Evolutionary conservation across 2,329 filamentous ascomycete genomes (phyloP), one percentile per base, ranked within the genome.

Genomic region (Diaporthe vaccinii): DNA sequence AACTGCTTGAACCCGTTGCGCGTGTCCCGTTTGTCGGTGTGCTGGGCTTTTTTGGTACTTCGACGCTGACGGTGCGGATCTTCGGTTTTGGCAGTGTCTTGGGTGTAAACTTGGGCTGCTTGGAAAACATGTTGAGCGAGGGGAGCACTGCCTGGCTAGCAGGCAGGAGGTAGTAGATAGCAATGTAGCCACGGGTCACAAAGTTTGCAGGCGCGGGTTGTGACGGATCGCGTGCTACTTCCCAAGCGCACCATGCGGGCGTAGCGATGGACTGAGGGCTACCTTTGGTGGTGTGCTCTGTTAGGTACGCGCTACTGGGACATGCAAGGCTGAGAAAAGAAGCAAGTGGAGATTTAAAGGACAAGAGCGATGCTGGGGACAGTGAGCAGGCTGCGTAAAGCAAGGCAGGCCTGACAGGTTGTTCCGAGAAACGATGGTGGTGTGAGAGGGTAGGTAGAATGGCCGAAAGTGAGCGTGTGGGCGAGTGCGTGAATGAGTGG

Each of bases 1-100:
- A 71, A 20, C 58, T 75, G 51, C 72, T 39, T 7, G 58, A 65
- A 53, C 67, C 46, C 31, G 57, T 55, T 31, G 67, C 59, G 57
- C 61, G 75, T 39, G 28, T 55, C 28, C 65, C 65, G 49, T 68
- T 74, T 14, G 72, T 25, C 22, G 74, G 72, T 20, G 74, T 72
- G 55, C 74, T 73, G 20, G 74, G 74, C 58, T 76, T 76, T 41
- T 59, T 55, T 17, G 71, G 51, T 31, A 51, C 57, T 44, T 76
- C 74, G 74, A 74, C 72, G 53, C 41, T 58, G 72, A 76, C 74
- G 34, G 74, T 76, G 62, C 72, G 74, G 49, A 76, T 73, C 51
- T 76, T 74, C 9, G 74, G 74, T 51, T 74, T 74, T 10, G 72
- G 74, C 28, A 76, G 65, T 22, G 74, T 55, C 31, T 74, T 76